Evolutionary conservation across 257 asterid species (phyloP).

Genomic region (Solanum sitiens): DNA sequence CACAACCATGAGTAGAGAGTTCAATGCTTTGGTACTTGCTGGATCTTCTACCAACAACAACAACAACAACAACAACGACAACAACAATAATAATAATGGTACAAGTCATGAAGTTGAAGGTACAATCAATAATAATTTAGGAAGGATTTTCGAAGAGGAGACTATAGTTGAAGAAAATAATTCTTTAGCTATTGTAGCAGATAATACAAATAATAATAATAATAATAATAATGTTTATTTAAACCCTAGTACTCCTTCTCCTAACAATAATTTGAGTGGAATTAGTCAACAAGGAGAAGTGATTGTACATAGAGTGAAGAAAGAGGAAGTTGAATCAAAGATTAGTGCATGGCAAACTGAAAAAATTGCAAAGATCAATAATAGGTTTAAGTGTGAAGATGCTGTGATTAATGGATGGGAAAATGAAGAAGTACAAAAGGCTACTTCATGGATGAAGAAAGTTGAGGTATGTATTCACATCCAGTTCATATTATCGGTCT

Average conservation of each 20-base stretch:
- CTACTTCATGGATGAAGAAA: slow-evolving; percentile 87
- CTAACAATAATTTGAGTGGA: background rate
- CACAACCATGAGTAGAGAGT: slow-evolving; percentile 68
- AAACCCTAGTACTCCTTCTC: slow-evolving; percentile 18
- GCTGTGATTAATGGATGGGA: slow-evolving; percentile 77
- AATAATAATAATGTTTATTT: background rate
- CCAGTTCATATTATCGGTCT: background rate
- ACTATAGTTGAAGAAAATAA: slow-evolving; percentile 30
- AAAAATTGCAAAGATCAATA: slow-evolving; percentile 66
- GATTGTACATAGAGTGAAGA: slow-evolving; percentile 63
- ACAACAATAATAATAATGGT: background rate
- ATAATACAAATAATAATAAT: background rate
- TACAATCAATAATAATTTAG: slow-evolving; percentile 19
- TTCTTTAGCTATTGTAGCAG: slow-evolving; percentile 73
- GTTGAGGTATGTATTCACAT: slow-evolving; percentile 43
- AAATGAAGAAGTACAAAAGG: slow-evolving; percentile 79
- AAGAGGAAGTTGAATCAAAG: slow-evolving; percentile 84
- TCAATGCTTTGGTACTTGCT: slow-evolving; percentile 66
- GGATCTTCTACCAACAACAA: slow-evolving; percentile 31
- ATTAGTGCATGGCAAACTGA: slow-evolving; percentile 88
- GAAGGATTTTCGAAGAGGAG: slow-evolving; percentile 58
- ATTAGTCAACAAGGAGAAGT: slow-evolving; percentile 9
- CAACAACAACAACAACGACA: slow-evolving; percentile 1
- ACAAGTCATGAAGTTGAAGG: slow-evolving; percentile 9
- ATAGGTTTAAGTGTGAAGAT: slow-evolving; percentile 83